These are phyloP conservation scores for Vanrija pseudolonga DNA, from an alignment of 1,284 basidiomycete genomes.

Conservation along the genomic window DNA sequence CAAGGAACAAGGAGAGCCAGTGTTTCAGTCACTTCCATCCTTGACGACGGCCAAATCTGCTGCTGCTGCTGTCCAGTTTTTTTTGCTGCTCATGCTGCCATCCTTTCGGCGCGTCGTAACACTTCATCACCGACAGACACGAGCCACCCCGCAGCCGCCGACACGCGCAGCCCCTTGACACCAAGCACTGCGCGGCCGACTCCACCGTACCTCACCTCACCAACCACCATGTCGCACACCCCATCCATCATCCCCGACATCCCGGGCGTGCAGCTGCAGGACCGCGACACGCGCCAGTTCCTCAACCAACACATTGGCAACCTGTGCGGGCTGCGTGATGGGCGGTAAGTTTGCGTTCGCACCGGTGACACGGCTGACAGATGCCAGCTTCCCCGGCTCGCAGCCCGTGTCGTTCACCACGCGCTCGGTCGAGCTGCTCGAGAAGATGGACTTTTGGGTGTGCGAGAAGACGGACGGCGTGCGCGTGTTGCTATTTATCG, in stretches of 20 bases:
- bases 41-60: too few species aligned
- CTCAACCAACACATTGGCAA: constrained; percentile 61
- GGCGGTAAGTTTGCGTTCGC: constrained; percentile 50
- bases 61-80: too few species aligned
- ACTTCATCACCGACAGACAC: too few species aligned
- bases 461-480: constrained; percentile 99
- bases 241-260: constrained; percentile 42
- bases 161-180: too few species aligned
- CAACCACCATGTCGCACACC: constrained; percentile 24
- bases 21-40: too few species aligned
- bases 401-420: constrained; percentile 84
- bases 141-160: too few species aligned
- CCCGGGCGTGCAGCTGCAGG: constrained; percentile 38
- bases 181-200: too few species aligned
- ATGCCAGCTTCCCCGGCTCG: constrained; percentile 76
- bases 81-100: too few species aligned
- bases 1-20: too few species aligned
- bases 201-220: background rate
- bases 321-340: constrained; percentile 62
- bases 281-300: constrained; percentile 59
- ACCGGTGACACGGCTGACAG: constrained; percentile 2
- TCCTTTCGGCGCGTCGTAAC: too few species aligned
- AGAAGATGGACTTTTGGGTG: constrained; percentile 92
- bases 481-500: constrained; percentile 80
- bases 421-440: constrained; percentile 67